Evolutionary conservation across 2,329 filamentous ascomycete species (phyloP), one percentile per base, ranked within the genome.

Genomic region (Coniochaeta hoffmannii): DNA sequence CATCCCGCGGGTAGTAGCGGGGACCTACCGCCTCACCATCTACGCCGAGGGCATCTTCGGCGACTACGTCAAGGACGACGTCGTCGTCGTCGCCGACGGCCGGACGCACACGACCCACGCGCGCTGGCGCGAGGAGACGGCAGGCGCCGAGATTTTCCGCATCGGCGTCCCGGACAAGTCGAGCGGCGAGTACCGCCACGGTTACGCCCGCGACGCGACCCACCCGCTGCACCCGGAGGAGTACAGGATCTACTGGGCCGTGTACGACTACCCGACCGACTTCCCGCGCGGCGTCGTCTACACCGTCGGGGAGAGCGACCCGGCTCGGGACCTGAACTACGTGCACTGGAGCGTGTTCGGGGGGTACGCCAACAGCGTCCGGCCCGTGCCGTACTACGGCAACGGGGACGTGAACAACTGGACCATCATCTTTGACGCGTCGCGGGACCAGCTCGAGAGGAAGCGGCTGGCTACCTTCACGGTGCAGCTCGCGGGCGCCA

Each of bases 331-430:
- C 61, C 71, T 84, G 57, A 87, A 87, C 66, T 85, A 85, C 55
- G 78, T 86, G 4, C 84, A 87, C 64, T 87, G 83, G 84, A 80
- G 77, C 56, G 81, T 83, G 9, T 86, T 83, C 61, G 82, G 82
- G 1, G 78, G 79, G 6, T 70, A 78, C 28, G 79, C 71, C 1
- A 78, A 83, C 65, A 74, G 66, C 14, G 54, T 72, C 3, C 71
- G 79, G 0, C 66, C 71, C 1, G 68, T 74, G 46, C 66, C 73
- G 5, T 75, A 76, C 52, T 68, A 70, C 41, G 69, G 73, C 19
- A 73, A 73, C 59, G 67, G 69, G 22, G 67, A 76, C 53, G 73
- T 82, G 26, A 82, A 82, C 64, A 82, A 84, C 65, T 85, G 81
- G 82, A 85, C 77, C 0, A 70, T 85, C 28, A 62, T 74, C 0